These are phyloP conservation scores for Claviceps maximensis DNA, from an alignment of 2,329 filamentous ascomycete genomes.

Conservation along the genomic window DNA sequence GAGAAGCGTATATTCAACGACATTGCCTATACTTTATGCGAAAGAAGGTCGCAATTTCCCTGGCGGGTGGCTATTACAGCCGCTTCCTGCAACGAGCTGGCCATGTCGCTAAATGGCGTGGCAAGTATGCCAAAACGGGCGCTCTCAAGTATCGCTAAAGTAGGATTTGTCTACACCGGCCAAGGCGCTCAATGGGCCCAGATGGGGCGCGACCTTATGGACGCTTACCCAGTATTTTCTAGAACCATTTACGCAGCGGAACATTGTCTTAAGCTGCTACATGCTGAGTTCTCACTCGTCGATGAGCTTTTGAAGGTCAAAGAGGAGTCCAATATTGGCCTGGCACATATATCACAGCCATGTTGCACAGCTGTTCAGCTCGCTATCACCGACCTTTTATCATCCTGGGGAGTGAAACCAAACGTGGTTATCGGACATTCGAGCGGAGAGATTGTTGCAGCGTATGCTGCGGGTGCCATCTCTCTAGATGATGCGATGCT, in stretches of 20 bases:
- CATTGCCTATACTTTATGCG: constrained; percentile 34
- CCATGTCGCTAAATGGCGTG: constrained; percentile 27
- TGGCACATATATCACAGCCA: constrained; percentile 30
- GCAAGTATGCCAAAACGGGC: constrained; percentile 1
- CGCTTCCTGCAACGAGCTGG: constrained; percentile 29
- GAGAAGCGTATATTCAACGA: constrained; percentile 30
- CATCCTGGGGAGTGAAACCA: constrained; percentile 18
- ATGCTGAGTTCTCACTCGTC: constrained; percentile 22
- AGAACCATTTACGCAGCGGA: constrained; percentile 19
- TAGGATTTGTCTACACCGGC: constrained; percentile 26
- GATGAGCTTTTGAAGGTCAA: constrained; percentile 24
- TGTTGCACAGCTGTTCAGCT: constrained; percentile 34
- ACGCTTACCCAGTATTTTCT: constrained; percentile 21
- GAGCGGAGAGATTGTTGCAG: constrained; percentile 23
- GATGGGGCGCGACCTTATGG: constrained; percentile 25
- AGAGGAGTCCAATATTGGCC: constrained; percentile 19
- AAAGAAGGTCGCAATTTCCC: constrained; percentile 29
- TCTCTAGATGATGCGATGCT: constrained; percentile 31
- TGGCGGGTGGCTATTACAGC: constrained; percentile 31
- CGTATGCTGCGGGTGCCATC: constrained; percentile 20
- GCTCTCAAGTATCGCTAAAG: constrained; percentile 9
- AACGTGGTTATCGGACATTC: constrained; percentile 17
- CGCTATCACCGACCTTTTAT: constrained; percentile 29
- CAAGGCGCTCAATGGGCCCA: constrained; percentile 26
- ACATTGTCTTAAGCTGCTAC: constrained; percentile 18